Percentiles rank a stretch among this genome's conserved stretches.
Conservation (phyloP, 2,329 filamentous ascomycete species). For the Teratosphaeria viscida region DNA sequence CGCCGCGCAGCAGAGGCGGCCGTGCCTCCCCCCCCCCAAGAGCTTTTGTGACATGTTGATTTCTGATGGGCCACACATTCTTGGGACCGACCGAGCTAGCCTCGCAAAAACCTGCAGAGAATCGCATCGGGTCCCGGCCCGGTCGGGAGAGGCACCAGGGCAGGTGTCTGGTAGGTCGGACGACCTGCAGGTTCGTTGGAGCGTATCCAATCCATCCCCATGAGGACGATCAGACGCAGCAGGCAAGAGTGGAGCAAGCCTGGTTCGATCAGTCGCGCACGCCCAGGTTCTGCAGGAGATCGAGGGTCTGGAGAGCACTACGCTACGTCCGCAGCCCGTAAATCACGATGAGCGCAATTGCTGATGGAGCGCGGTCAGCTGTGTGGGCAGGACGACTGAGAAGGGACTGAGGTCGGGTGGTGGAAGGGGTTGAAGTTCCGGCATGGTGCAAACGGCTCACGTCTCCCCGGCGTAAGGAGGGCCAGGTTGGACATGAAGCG, state of each 20-base stretch:
- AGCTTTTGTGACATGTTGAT: slow-evolving; percentile 21
- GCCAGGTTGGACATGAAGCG: slow-evolving; percentile 3
- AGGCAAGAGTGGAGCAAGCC: slow-evolving; percentile 13
- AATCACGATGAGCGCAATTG: neutral
- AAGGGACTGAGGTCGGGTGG: neutral
- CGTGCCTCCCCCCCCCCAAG: slow-evolving; percentile 4
- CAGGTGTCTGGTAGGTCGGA: slow-evolving; percentile 18
- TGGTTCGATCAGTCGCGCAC: slow-evolving; percentile 12
- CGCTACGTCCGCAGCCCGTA: neutral
- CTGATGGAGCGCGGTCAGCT: neutral
- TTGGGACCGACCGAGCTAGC: slow-evolving; percentile 15
- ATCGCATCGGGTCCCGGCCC: slow-evolving; percentile 20
- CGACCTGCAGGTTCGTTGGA: slow-evolving; percentile 8
- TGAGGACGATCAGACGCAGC: slow-evolving; percentile 22
- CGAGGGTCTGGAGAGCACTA: slow-evolving; percentile 4
- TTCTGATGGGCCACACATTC: slow-evolving; percentile 7
- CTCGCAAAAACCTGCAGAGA: slow-evolving; percentile 17
- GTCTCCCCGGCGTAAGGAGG: slow-evolving; percentile 10
- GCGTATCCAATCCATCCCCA: slow-evolving; percentile 19
- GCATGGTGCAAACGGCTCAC: neutral
- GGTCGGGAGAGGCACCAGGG: slow-evolving; percentile 22
- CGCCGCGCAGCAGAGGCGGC: slow-evolving; percentile 10
- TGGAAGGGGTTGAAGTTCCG: neutral
- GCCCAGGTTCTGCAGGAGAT: slow-evolving; percentile 8
- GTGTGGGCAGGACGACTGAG: neutral